These are phyloP conservation scores for Sanguinoderma infundibulare DNA, from an alignment of 1,284 basidiomycete species.

Conservation along the genomic window DNA sequence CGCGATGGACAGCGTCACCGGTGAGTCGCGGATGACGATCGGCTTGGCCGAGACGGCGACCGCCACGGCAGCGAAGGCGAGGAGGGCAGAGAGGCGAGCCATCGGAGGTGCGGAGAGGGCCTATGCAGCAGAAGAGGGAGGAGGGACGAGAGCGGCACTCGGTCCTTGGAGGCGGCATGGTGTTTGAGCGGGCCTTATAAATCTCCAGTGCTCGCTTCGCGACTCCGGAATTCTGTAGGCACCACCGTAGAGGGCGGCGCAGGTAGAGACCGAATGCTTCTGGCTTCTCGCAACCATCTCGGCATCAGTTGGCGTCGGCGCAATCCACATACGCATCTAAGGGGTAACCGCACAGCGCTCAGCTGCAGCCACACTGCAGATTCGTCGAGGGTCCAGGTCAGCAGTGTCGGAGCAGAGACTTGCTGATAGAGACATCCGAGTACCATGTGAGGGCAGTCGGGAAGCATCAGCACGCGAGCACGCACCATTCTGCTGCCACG, in stretches of 20 bases:
- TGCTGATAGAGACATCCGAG: neutral
- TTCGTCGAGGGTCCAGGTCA: neutral
- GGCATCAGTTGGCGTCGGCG: neutral
- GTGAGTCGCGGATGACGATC: constrained; percentile 29
- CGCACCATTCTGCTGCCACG: constrained; percentile 5
- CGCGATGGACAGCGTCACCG: constrained; percentile 29
- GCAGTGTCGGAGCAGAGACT: neutral
- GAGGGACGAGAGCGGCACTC: constrained; percentile 3
- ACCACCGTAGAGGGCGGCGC: neutral
- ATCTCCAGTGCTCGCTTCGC: neutral
- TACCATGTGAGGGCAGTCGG: neutral
- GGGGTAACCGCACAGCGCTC: neutral
- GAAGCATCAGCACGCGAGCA: constrained; percentile 5
- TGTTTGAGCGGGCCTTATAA: neutral
- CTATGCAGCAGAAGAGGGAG: neutral
- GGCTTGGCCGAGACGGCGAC: constrained; percentile 27
- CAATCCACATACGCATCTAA: neutral
- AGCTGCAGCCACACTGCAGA: neutral
- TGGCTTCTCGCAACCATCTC: neutral
- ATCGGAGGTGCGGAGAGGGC: constrained; percentile 8
- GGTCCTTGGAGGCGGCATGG: constrained; percentile 5
- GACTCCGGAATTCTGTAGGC: neutral
- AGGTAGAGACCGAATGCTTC: neutral
- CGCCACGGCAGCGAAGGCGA: constrained; percentile 23
- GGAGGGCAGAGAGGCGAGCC: constrained; percentile 23